Evolutionary conservation across 2,329 filamentous ascomycete genomes (phyloP).

Genomic region (Aspergillus cejpii): DNA sequence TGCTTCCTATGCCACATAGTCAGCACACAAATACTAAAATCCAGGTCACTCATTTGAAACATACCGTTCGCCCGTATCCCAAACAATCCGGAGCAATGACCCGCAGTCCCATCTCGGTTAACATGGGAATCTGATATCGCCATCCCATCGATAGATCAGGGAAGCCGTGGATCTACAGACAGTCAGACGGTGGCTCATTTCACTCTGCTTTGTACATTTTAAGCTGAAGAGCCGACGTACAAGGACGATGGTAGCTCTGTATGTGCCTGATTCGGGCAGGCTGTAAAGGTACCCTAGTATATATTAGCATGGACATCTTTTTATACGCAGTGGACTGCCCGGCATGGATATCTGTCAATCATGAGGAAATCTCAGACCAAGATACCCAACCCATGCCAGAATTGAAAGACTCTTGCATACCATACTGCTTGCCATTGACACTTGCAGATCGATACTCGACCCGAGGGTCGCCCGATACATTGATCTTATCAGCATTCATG

Average conservation of each 20-base stretch:
- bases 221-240: constrained; percentile 26
- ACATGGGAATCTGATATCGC: constrained; percentile 77
- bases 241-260: constrained; percentile 50
- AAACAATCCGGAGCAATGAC: constrained; percentile 82
- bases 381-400: no score
- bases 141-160: constrained; percentile 79
- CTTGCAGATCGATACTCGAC: constrained; percentile 57
- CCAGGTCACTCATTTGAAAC: no score
- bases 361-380: background rate
- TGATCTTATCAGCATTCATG: constrained; percentile 58
- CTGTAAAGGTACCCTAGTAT: constrained; percentile 48
- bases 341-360: background rate
- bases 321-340: no score
- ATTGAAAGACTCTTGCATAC: constrained; percentile 28
- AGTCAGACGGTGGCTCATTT: background rate
- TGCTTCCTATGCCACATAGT: constrained; percentile 47
- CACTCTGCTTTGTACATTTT: background rate
- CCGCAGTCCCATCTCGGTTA: constrained; percentile 64
- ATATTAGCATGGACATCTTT: constrained; percentile 6
- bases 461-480: constrained; percentile 57
- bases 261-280: constrained; percentile 39
- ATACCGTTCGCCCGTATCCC: constrained; percentile 71
- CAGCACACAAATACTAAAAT: background rate
- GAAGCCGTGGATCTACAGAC: constrained; percentile 62
- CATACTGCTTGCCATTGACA: constrained; percentile 65